Evolutionary conservation across 345 rosid species (phyloP).

Genomic region (Hevea brasiliensis): DNA sequence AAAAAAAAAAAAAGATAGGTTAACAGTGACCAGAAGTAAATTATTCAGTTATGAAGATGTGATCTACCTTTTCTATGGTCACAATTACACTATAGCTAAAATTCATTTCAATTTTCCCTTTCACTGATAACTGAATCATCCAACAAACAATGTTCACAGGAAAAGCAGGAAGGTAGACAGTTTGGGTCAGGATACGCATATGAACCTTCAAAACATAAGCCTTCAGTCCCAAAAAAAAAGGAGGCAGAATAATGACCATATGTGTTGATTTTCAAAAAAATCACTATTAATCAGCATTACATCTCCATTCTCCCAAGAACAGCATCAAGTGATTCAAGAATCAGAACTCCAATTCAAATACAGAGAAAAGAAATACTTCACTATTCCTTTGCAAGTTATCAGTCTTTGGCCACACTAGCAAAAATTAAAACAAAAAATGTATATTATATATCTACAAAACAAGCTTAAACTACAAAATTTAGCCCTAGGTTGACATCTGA

Average conservation of each 20-base stretch:
- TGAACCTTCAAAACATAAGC: too few species aligned
- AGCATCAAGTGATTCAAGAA: not conserved
- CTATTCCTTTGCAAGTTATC: conserved; percentile 6
- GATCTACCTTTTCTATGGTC: not conserved
- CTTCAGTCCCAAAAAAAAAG: too few species aligned
- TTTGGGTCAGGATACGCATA: too few species aligned
- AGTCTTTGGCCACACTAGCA: not conserved
- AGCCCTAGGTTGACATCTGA: conserved; percentile 14
- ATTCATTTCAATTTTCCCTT: not conserved
- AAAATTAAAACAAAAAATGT: not conserved
- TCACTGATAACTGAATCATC: too few species aligned
- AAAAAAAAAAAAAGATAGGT: too few species aligned
- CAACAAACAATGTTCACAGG: too few species aligned
- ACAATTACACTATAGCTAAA: not conserved
- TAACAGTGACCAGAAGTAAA: too few species aligned
- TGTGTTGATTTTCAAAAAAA: not conserved
- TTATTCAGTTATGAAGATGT: too few species aligned
- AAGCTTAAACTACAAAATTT: conserved; percentile 21
- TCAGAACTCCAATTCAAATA: not conserved
- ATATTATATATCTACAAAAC: not conserved
- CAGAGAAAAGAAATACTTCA: not conserved
- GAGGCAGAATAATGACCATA: too few species aligned
- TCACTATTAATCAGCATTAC: not conserved
- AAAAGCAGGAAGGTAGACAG: too few species aligned
- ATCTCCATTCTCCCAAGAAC: not conserved